Evolutionary conservation across 768 basidiomycete species (phyloP).

Genomic region (Filobasidium wieringae): DNA sequence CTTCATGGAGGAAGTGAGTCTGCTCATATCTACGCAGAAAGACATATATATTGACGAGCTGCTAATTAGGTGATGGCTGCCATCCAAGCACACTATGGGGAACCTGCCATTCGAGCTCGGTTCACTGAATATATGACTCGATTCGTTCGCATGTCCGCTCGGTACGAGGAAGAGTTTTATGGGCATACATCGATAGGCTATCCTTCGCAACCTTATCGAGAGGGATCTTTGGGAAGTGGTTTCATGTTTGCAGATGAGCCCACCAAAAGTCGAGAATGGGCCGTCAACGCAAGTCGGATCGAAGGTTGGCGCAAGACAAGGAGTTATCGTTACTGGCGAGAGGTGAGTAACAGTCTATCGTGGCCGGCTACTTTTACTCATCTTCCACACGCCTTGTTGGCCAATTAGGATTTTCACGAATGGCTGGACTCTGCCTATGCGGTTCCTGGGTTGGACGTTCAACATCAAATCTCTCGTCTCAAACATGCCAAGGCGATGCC

Average conservation of each 20-base stretch:
- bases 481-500: slow-evolving; percentile 59
- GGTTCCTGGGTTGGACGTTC: slow-evolving; percentile 68
- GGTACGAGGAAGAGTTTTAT: slow-evolving; percentile 71
- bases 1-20: slow-evolving; percentile 86
- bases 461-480: slow-evolving; percentile 74
- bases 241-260: slow-evolving; percentile 64
- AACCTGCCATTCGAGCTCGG: slow-evolving; percentile 70
- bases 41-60: neutral
- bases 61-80: slow-evolving; percentile 59
- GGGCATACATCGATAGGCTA: slow-evolving; percentile 68
- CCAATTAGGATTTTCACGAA: slow-evolving; percentile 56
- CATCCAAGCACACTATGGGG: slow-evolving; percentile 85
- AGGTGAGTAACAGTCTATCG: slow-evolving; percentile 44
- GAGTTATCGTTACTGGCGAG: slow-evolving; percentile 60
- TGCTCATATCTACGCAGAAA: too few relatives aligned
- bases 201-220: slow-evolving; percentile 47
- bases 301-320: slow-evolving; percentile 85
- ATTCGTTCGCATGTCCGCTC: slow-evolving; percentile 77
- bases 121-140: slow-evolving; percentile 80
- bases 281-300: slow-evolving; percentile 65
- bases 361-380: neutral
- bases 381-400: neutral
- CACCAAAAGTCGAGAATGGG: slow-evolving; percentile 56
- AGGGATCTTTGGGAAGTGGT: slow-evolving; percentile 62
- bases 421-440: slow-evolving; percentile 45